Evolutionary conservation across 768 basidiomycete genomes (phyloP).

Genomic region (Kondoa malvinella): DNA sequence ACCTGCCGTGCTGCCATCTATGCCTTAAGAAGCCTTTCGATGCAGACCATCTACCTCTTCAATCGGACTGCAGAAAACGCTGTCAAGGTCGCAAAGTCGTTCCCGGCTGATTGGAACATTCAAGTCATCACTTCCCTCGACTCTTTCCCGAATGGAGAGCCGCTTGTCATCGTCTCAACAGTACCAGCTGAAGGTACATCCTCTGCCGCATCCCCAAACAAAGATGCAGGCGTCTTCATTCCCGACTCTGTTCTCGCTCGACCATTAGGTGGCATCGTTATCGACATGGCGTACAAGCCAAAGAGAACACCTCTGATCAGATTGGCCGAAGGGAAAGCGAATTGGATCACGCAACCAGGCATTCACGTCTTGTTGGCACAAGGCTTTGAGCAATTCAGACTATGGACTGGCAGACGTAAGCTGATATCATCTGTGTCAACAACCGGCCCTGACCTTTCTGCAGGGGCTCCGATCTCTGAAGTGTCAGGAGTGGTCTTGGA

Average conservation of each 20-base stretch:
- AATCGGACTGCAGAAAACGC: conserved; percentile 71
- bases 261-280: conserved; percentile 49
- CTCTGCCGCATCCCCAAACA: conserved; percentile 20
- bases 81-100: conserved; percentile 46
- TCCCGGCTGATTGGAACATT: conserved; percentile 49
- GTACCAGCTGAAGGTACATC: conserved; percentile 55
- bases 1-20: conserved; percentile 89
- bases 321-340: conserved; percentile 41
- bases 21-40: conserved; percentile 55
- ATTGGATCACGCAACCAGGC: conserved; percentile 58
- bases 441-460: not conserved
- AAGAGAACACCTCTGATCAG: conserved; percentile 60
- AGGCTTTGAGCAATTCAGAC: conserved; percentile 57
- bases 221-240: conserved; percentile 37
- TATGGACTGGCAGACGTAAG: conserved; percentile 23
- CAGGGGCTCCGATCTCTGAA: not conserved
- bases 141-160: conserved; percentile 32
- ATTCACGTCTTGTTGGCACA: conserved; percentile 76
- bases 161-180: conserved; percentile 69
- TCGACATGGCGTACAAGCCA: conserved; percentile 92
- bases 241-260: conserved; percentile 45
- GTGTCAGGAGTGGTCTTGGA: not conserved
- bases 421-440: not conserved
- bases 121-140: conserved; percentile 44
- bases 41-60: conserved; percentile 59